Percentiles rank a stretch among this genome's conserved stretches.
Evolutionary conservation across 192 early-diverging fungal genomes (phyloP).

Genomic region (Polychytrium aggregatum): DNA sequence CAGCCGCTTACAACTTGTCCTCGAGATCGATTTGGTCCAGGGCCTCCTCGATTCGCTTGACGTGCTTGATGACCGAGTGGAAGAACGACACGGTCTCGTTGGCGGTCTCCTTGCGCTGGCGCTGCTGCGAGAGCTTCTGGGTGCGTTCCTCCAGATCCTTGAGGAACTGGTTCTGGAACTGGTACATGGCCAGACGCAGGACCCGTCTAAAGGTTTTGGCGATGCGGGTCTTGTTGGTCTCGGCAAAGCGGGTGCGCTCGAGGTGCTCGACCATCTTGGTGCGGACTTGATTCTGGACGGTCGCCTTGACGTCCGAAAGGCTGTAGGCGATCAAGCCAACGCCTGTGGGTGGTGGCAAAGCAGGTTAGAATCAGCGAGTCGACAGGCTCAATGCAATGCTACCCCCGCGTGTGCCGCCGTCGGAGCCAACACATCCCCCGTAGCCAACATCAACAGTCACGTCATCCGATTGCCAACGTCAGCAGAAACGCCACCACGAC

Average conservation of each 20-base stretch:
- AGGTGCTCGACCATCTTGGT: constrained; percentile 33
- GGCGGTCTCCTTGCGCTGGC: too few species aligned
- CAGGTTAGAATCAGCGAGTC: not conserved
- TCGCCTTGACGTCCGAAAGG: constrained; percentile 36
- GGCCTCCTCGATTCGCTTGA: too few species aligned
- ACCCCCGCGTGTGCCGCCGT: not conserved
- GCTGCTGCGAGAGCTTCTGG: too few species aligned
- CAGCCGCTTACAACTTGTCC: too few species aligned
- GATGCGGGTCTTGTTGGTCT: constrained; percentile 23
- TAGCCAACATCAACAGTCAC: too few species aligned
- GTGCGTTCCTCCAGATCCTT: constrained; percentile 22
- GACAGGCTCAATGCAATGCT: not conserved
- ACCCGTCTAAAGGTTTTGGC: constrained; percentile 20
- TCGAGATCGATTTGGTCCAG: too few species aligned
- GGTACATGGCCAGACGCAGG: constrained; percentile 33
- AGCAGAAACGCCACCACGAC: too few species aligned
- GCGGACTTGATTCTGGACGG: constrained; percentile 27
- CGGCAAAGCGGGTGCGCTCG: constrained; percentile 17
- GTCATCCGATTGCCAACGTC: too few species aligned
- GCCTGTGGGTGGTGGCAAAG: constrained; percentile 14
- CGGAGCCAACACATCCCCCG: not conserved
- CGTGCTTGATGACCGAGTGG: too few species aligned
- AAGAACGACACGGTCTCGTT: too few species aligned
- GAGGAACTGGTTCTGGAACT: constrained; percentile 42
- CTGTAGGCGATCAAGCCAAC: constrained; percentile 38